phyloP scores from a whole-genome alignment of 2,329 filamentous ascomycete genomes.

The Aspergillus versicolor region DNA sequence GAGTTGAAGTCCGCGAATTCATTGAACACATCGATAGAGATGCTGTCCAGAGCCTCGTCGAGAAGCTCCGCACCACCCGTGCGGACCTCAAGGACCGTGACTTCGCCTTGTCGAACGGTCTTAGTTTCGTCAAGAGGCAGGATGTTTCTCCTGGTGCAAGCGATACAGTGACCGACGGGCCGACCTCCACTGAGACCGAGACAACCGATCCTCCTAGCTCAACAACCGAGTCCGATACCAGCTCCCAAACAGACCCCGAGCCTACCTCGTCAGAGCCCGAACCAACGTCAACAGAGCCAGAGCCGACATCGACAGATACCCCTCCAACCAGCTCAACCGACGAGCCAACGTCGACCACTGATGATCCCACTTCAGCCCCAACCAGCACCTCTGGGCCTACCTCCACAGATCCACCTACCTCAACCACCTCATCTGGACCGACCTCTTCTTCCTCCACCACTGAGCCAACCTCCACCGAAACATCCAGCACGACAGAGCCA shows the following conservation, averaged over 20 bases:
- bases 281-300: background rate
- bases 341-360: background rate
- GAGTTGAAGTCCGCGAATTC: constrained; percentile 52
- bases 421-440: constrained; percentile 10
- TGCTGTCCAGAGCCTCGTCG: constrained; percentile 63
- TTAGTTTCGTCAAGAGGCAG: constrained; percentile 65
- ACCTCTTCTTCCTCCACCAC: constrained; percentile 5
- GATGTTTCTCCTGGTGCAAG: constrained; percentile 12
- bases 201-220: constrained; percentile 9
- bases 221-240: background rate
- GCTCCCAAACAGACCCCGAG: constrained; percentile 12
- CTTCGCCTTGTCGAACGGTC: constrained; percentile 60
- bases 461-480: constrained; percentile 7
- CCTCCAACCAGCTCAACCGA: background rate
- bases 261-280: background rate
- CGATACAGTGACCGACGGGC: constrained; percentile 7
- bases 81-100: constrained; percentile 61
- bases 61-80: constrained; percentile 67
- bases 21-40: constrained; percentile 58
- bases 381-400: background rate
- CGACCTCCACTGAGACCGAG: constrained; percentile 6
- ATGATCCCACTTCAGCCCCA: background rate
- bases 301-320: constrained; percentile 1
- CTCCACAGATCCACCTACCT: constrained; percentile 4
- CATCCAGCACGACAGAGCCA: constrained; percentile 17